Percentiles rank a stretch among this genome's conserved stretches.
These are phyloP conservation scores for Boletellus ananiceps DNA, from an alignment of 768 basidiomycete genomes.

Conservation along the genomic window DNA sequence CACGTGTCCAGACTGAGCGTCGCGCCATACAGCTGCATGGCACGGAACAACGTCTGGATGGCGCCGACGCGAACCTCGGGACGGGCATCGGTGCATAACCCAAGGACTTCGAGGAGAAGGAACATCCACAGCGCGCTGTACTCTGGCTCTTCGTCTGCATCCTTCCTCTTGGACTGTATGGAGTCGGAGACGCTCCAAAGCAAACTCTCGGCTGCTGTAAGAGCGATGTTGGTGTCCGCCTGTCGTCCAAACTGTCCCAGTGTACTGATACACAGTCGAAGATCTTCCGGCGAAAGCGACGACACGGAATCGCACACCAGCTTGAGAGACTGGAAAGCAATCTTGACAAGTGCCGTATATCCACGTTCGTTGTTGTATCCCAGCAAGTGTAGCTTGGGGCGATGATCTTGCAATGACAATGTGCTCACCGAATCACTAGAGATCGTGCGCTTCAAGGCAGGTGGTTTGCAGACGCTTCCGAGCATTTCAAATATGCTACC, in stretches of 20 bases:
- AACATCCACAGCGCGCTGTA: constrained; percentile 94
- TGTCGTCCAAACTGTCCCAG: constrained; percentile 90
- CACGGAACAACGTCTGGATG: constrained; percentile 92
- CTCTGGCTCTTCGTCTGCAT: constrained; percentile 54
- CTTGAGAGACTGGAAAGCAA: constrained; percentile 91
- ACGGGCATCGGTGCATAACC: constrained; percentile 74
- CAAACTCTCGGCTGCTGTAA: constrained; percentile 89
- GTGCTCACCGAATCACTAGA: constrained; percentile 42
- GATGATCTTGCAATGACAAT: constrained; percentile 35
- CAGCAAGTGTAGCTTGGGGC: constrained; percentile 46
- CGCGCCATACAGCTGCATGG: constrained; percentile 89
- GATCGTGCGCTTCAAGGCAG: constrained; percentile 31
- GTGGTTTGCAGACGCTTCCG: constrained; percentile 75
- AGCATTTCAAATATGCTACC: constrained; percentile 90
- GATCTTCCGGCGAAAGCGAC: constrained; percentile 71
- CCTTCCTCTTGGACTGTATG: constrained; percentile 79
- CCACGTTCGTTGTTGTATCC: constrained; percentile 63
- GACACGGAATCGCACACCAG: constrained; percentile 92
- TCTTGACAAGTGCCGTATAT: constrained; percentile 75
- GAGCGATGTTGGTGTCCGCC: constrained; percentile 90
- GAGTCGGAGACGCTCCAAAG: constrained; percentile 97
- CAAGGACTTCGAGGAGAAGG: constrained; percentile 77
- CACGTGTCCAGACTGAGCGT: constrained; percentile 79
- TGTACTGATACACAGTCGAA: constrained; percentile 85
- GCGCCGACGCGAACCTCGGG: constrained; percentile 91